Base-by-base conservation (phyloP, 2,329 filamentous ascomycete species). In the Colletotrichum australisinense region DNA sequence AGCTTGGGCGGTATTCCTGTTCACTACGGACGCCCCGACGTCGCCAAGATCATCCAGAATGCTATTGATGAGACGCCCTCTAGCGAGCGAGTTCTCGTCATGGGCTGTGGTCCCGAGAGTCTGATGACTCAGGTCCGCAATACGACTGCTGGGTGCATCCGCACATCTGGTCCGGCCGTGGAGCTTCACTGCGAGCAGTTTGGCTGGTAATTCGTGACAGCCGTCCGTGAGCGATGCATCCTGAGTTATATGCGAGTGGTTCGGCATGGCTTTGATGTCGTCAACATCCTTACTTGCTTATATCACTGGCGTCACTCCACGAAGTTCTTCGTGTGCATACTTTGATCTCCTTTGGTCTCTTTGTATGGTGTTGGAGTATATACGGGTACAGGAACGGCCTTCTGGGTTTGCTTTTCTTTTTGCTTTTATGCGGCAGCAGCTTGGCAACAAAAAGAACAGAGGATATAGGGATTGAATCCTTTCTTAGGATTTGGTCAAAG, bases 161-260 rank as follows among this genome's bases (percentile, higher is more conserved):
- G 78, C 26, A 64, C 78, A 0, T 79, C 81, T 8, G 86, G 86
- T 1, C 84, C 86, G 2, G 82, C 83, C 30, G 78, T 88, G 4
- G 86, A 87, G 75, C 78, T 88, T 16, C 86, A 88, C 78, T 85
- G 84, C 65, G 87, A 88, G 78, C 80, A 84, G 56, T 87, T 87
- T 77, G 84, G 81, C 5, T 86, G 84, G 84, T 86, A 74, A 78
- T 28, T 42, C 8, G 9, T 22, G 7, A 19, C 3, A 42, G 22
- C 5, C 5, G 14, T 22, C 19, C 63, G 28, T 57, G 46, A 8
- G 7, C 11, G 22, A 42, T 26, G 52, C 14, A 5, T 28, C 22
- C 11, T 66, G 8, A n/a, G 42, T 30, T n/a, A 30, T 16, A 12
- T n/a, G 14, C 24, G 14, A 4, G 35, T 5, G 9, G 1, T 2